These are phyloP conservation scores for Leavenworthia alabamica DNA, from an alignment of 345 rosid species.

Conservation along the genomic window DNA sequence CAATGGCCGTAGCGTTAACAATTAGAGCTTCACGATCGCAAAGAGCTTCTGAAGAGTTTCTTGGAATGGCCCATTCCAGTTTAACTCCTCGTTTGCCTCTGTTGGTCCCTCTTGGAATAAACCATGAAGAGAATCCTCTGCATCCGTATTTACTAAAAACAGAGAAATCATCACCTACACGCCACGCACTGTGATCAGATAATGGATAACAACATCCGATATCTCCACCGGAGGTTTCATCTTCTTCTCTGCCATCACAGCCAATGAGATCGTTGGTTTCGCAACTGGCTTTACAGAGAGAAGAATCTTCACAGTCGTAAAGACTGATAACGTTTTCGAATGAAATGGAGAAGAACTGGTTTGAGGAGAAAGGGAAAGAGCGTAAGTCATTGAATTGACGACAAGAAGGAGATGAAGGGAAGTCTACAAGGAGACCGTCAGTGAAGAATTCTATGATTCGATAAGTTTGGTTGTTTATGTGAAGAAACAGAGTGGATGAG, in stretches of 20 bases:
- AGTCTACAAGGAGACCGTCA: slow-evolving; percentile 66
- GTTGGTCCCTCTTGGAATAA: slow-evolving; percentile 47
- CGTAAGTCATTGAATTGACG: slow-evolving; percentile 61
- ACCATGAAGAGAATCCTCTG: slow-evolving; percentile 79
- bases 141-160: slow-evolving; percentile 67
- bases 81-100: slow-evolving; percentile 67
- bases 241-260: slow-evolving; percentile 45
- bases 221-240: slow-evolving; percentile 32
- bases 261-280: slow-evolving; percentile 57
- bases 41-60: slow-evolving; percentile 35
- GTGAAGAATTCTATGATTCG: slow-evolving; percentile 55
- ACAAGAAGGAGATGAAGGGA: slow-evolving; percentile 53
- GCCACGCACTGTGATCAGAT: slow-evolving; percentile 66
- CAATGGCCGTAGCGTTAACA: slow-evolving; percentile 59
- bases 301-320: slow-evolving; percentile 83
- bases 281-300: slow-evolving; percentile 61
- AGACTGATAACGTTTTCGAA: slow-evolving; percentile 63
- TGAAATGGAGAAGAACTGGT: slow-evolving; percentile 49
- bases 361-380: slow-evolving; percentile 43
- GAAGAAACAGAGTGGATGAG: slow-evolving; percentile 50
- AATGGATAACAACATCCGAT: slow-evolving; percentile 78
- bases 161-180: slow-evolving; percentile 51
- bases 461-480: slow-evolving; percentile 40
- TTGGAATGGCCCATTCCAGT: slow-evolving; percentile 74
- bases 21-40: slow-evolving; percentile 43